Base-by-base conservation (phyloP, 371 early-diverging fungal genomes). In the Gilbertella persicaria region DNA sequence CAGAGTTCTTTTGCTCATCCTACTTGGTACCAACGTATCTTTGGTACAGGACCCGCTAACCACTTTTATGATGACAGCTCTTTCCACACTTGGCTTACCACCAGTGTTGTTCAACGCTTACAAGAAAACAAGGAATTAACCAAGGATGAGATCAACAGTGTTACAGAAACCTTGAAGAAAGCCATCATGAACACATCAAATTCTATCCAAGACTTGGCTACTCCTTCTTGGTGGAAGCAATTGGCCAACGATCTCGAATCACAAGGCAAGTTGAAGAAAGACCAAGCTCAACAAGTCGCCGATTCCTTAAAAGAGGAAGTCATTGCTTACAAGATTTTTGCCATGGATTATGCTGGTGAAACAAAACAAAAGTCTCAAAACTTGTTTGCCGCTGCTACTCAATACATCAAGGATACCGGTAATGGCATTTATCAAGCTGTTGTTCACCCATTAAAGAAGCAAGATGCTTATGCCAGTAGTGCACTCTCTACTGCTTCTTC, bases 241-340 rank as follows among this genome's bases (percentile, higher is more conserved):
- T 33, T 73, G 12, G 36, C 60, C 17, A 47, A 62, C 21, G 58
- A 66, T 17, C 39, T 77, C 12, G 59, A 67, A 19, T 62, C 61
- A 41, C 44, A 69, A 8, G 66, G 54, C 49, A 67, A 69, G 39
- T 14, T 77, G 7, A 69, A 61, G 17, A 45, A 63, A 17, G 53
- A 60, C 3, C 78, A 77, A 47, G 60, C 52, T 16, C n/a, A 62
- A 6, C 30, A 42, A 0, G 55, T 69, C 4, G 46, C 64, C 38
- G 60, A 59, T 1, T 57, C 65, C 0, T 36, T 77, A 7, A 47
- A 54, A 13, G 51, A 52, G 20, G 72, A 77, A 20, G 58, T 73
- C 23, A 66, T 58, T 49, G 69, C 71, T 14, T 77, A 73, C 61
- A 77, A 73, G 68, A 60, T 73, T 35, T 77, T 73, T 59, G 78